Conservation (phyloP, 192 early-diverging fungal species). For the Coemansia asiatica region DNA sequence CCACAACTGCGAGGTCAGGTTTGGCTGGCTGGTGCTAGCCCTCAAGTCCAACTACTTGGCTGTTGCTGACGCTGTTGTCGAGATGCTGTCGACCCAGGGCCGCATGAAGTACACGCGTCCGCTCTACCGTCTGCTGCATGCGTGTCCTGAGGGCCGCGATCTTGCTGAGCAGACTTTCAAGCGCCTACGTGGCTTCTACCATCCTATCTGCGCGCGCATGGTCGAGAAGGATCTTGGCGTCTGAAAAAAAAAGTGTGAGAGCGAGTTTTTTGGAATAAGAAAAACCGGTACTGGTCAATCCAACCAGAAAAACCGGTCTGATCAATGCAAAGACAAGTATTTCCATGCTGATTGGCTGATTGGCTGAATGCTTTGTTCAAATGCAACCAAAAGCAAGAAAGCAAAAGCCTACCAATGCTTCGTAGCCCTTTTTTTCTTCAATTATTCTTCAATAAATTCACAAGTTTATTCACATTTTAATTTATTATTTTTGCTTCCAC, state of each 20-base stretch:
- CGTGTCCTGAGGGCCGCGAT: slow-evolving; percentile 67
- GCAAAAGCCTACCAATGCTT: no score
- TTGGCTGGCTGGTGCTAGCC: slow-evolving; percentile 85
- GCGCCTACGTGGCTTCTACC: slow-evolving; percentile 79
- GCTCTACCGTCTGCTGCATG: slow-evolving; percentile 72
- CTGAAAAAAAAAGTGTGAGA: neutral
- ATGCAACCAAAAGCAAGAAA: no score
- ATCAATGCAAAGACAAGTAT: no score
- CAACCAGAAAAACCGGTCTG: no score
- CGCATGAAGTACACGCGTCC: slow-evolving; percentile 93
- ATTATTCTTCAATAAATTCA: no score
- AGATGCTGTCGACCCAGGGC: slow-evolving; percentile 84
- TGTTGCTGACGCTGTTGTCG: slow-evolving; percentile 72
- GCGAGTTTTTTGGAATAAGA: neutral
- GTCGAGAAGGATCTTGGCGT: slow-evolving; percentile 84
- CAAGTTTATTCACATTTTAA: no score
- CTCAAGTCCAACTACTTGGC: slow-evolving; percentile 73
- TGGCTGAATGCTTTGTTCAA: no score
- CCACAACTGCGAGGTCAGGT: slow-evolving; percentile 83
- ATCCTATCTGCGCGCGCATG: slow-evolving; percentile 88
- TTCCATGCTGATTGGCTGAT: neutral
- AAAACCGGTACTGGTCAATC: neutral
- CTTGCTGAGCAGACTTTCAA: slow-evolving; percentile 80
- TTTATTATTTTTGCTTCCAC: no score
- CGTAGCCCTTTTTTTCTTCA: no score